A percentile compares a stretch with the other conserved stretches of the same genome.
These are phyloP conservation scores for Rhizomucor pusillus DNA, from an alignment of 371 early-diverging fungal genomes.

Conservation along the genomic window DNA sequence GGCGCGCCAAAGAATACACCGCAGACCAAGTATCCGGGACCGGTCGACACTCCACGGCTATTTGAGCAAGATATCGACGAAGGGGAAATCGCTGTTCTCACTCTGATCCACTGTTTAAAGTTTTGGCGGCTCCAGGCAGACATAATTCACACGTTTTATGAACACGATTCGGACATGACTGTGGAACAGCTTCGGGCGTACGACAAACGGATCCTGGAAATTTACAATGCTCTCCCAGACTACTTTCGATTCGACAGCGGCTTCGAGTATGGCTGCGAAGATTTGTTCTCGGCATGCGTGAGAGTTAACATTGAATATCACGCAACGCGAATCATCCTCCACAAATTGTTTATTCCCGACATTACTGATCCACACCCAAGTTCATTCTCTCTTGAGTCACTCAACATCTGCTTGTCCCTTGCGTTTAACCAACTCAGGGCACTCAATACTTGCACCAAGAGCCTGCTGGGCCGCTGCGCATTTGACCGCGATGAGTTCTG, in stretches of 20 bases:
- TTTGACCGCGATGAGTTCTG: conserved; percentile 49
- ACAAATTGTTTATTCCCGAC: conserved; percentile 46
- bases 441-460: conserved; percentile 26
- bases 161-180: conserved; percentile 45
- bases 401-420: conserved; percentile 37
- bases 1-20: conserved; percentile 36
- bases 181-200: conserved; percentile 35
- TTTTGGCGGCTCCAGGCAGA: conserved; percentile 46
- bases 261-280: conserved; percentile 43
- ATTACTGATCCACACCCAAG: conserved; percentile 30
- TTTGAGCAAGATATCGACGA: conserved; percentile 48
- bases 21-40: conserved; percentile 18
- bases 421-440: conserved; percentile 32
- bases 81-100: conserved; percentile 30
- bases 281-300: conserved; percentile 34
- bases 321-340: conserved; percentile 45
- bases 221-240: conserved; percentile 27
- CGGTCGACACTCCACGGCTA: conserved; percentile 33
- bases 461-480: conserved; percentile 31
- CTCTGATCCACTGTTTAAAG: conserved; percentile 22
- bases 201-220: conserved; percentile 28
- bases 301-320: conserved; percentile 49
- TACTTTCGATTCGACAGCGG: conserved; percentile 44
- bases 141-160: conserved; percentile 32
- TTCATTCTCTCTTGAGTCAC: conserved; percentile 30